These are phyloP conservation scores for Secale cereale DNA, from an alignment of 176 grass and related monocot species.

Conservation along the genomic window DNA sequence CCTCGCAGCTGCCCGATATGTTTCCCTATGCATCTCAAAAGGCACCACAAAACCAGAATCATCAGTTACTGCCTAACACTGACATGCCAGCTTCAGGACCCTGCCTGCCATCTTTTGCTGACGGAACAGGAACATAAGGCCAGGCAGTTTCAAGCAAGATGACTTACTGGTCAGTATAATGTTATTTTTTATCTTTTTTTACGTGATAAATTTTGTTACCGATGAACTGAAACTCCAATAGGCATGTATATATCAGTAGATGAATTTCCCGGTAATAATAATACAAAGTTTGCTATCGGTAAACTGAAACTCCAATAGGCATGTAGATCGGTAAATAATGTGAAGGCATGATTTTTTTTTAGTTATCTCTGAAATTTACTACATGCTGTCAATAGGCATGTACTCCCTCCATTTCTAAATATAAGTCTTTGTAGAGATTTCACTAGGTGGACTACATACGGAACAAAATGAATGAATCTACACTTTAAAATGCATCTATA, in stretches of 20 bases:
- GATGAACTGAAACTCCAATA: not conserved
- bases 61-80: constrained; percentile 13
- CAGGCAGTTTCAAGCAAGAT: constrained; percentile 2
- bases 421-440: no score
- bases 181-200: not conserved
- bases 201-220: not conserved
- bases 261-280: not conserved
- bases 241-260: no score
- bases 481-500: no score
- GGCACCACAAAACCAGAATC: constrained; percentile 32
- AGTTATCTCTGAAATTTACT: not conserved
- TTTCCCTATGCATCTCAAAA: constrained; percentile 48
- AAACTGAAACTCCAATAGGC: not conserved
- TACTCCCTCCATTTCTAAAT: no score
- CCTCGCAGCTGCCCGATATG: constrained; percentile 35
- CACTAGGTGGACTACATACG: no score
- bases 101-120: constrained; percentile 6
- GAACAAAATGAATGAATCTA: no score
- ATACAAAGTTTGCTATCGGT: not conserved
- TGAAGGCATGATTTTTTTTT: not conserved
- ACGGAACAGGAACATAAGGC: constrained; percentile 30
- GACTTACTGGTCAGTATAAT: constrained; percentile 23
- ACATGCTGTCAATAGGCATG: no score
- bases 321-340: not conserved
- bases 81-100: constrained; percentile 23